Percentiles rank a stretch among this genome's conserved stretches.
Conservation (phyloP, 441 rosid species). For the Manihot esculenta region DNA sequence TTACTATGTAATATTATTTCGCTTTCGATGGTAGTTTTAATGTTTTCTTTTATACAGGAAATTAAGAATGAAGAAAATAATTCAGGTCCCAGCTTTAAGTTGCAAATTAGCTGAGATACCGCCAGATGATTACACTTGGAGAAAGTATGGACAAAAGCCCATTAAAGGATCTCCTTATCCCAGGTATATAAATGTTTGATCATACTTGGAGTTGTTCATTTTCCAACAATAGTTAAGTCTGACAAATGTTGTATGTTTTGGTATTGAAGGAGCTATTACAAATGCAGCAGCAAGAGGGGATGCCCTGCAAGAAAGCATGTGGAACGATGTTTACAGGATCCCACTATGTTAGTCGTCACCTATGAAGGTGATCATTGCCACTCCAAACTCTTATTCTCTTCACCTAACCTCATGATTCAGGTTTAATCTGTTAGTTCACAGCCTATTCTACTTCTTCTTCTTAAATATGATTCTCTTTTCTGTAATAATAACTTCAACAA, state of each 20-base stretch:
- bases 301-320: constrained; percentile 43
- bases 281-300: constrained; percentile 37
- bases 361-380: constrained; percentile 34
- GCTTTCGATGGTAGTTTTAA: not conserved
- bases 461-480: not conserved
- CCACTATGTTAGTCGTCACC: constrained; percentile 34
- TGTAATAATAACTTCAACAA: not conserved
- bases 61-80: constrained; percentile 54
- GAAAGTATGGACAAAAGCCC: constrained; percentile 93
- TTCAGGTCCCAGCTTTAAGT: constrained; percentile 70
- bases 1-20: too few species aligned
- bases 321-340: constrained; percentile 37
- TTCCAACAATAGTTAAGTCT: too few species aligned
- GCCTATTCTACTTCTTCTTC: too few species aligned
- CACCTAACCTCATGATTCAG: not conserved
- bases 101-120: constrained; percentile 72
- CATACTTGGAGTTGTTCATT: too few species aligned
- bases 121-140: constrained; percentile 78
- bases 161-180: constrained; percentile 91
- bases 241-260: not conserved
- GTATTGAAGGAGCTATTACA: constrained; percentile 35
- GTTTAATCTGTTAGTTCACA: too few species aligned
- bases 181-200: constrained; percentile 40
- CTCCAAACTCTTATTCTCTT: constrained; percentile 7
- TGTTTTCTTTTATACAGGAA: constrained; percentile 37